Base-by-base conservation (phyloP, 1,284 basidiomycete genomes). In the Trichosporon ovoides region DNA sequence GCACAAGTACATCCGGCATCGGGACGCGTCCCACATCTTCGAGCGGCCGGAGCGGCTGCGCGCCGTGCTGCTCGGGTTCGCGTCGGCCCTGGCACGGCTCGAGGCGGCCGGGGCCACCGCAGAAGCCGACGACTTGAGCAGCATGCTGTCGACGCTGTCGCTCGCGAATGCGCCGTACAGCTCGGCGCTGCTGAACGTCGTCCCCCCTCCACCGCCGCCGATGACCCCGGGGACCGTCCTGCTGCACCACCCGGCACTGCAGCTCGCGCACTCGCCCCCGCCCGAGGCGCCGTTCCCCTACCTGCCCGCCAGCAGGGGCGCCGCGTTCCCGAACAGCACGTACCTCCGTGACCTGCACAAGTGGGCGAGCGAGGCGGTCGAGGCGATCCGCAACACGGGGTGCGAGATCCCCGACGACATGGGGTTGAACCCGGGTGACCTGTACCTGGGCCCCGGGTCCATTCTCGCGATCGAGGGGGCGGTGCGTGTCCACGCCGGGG, bases 11-110 rank as follows among this genome's bases (percentile, higher is more conserved):
- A 89, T 91, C 58, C 85, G 91, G 16, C 85, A 85, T 13, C 78
- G 82, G 56, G 85, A 90, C 67, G 80, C 81, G 1, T 88, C 87
- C 0, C 80, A 81, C 55, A 86, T 94, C 58, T 84, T 92, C 19
- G 92, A 96, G 72, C 82, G 89, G n/a, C 92, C 91, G 0, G 88
- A 94, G 73, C 84, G 92, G n/a, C 77, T 96, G 14, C 82, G 86
- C 48, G 91, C 91, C 0, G 84, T 94, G 48, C 84, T 86, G 59
- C 68, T 88, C 9, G 92, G 92, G 1, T 80, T 94, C 6, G 83
- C 89, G 2, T 87, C 87, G 3, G 88, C 87, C 0, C 80, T 88
- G 24, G 83, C 90, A 13, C 82, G 86, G 37, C 77, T 93, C 6
- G 87, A 89, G 66, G 80, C 81, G 54, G 65, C 53, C 37, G 68